phyloP scores from a whole-genome alignment of 345 rosid genomes.

The Pistacia integerrima region DNA sequence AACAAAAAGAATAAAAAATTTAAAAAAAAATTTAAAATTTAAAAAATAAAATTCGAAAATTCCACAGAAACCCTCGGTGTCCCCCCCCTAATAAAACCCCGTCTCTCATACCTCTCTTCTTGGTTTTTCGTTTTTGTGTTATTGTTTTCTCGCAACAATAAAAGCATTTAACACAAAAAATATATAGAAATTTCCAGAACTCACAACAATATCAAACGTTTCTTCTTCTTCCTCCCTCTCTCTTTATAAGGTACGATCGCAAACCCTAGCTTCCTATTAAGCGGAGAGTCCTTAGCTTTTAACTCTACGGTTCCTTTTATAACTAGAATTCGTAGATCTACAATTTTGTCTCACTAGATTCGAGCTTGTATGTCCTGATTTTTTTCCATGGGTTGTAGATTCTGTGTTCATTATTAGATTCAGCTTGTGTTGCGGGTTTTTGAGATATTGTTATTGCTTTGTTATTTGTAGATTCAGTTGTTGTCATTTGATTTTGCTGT shows the following conservation, averaged over 20 bases:
- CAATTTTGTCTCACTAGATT: constrained; percentile 20
- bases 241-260: constrained; percentile 33
- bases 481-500: not conserved
- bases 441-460: not conserved
- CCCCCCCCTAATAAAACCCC: constrained; percentile 20
- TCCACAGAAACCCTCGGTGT: constrained; percentile 33
- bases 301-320: not conserved
- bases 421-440: constrained; percentile 1
- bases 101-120: not conserved
- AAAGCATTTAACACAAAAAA: not conserved
- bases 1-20: not conserved
- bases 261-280: not conserved
- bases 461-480: not conserved
- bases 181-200: constrained; percentile 26
- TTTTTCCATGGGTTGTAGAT: not conserved
- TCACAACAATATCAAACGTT: not conserved
- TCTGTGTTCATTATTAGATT: not conserved
- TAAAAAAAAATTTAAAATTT: not conserved
- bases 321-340: constrained; percentile 28
- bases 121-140: not conserved
- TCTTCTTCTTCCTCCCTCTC: not conserved
- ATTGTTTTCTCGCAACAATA: constrained; percentile 16
- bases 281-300: not conserved
- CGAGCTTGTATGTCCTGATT: not conserved
- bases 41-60: constrained; percentile 18